Conservation (phyloP, 2,329 filamentous ascomycete species). For the Lojkania enalia region DNA sequence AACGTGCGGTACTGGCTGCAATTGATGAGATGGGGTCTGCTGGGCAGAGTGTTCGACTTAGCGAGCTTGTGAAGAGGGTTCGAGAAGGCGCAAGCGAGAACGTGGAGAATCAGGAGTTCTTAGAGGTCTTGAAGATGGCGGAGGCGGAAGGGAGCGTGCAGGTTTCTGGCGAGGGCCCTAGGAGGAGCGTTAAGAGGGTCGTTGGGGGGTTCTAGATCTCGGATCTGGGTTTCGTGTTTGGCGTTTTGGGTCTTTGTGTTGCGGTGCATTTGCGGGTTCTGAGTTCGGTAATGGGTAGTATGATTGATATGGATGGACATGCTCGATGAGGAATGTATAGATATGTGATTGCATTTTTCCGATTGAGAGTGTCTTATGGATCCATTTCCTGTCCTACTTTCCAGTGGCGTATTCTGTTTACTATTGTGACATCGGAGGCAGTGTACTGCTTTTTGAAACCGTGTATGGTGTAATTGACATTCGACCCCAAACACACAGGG, state of each 20-base stretch:
- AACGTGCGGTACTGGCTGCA: slow-evolving; percentile 72
- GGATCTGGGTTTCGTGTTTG: too few relatives aligned
- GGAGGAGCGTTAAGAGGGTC: slow-evolving; percentile 79
- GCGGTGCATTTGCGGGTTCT: background rate
- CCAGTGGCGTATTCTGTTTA: too few relatives aligned
- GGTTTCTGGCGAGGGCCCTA: slow-evolving; percentile 79
- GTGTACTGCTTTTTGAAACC: too few relatives aligned
- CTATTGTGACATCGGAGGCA: too few relatives aligned
- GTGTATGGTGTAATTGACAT: too few relatives aligned
- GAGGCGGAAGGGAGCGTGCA: slow-evolving; percentile 85
- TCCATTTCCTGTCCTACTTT: too few relatives aligned
- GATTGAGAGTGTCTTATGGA: too few relatives aligned
- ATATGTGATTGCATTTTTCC: too few relatives aligned
- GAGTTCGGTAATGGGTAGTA: too few relatives aligned
- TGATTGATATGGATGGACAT: too few relatives aligned
- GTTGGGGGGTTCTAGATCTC: slow-evolving; percentile 34
- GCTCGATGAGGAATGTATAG: too few relatives aligned
- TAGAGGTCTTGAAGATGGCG: slow-evolving; percentile 75
- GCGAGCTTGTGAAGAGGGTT: slow-evolving; percentile 75
- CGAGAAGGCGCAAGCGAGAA: slow-evolving; percentile 60
- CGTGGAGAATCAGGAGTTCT: slow-evolving; percentile 79
- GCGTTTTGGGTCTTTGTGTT: background rate
- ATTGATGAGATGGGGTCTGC: slow-evolving; percentile 75
- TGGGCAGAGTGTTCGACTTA: slow-evolving; percentile 68
- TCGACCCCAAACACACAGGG: too few relatives aligned